These are phyloP conservation scores for Leucoagaricus sp. DNA, from an alignment of 1,284 basidiomycete genomes.

Conservation along the genomic window DNA sequence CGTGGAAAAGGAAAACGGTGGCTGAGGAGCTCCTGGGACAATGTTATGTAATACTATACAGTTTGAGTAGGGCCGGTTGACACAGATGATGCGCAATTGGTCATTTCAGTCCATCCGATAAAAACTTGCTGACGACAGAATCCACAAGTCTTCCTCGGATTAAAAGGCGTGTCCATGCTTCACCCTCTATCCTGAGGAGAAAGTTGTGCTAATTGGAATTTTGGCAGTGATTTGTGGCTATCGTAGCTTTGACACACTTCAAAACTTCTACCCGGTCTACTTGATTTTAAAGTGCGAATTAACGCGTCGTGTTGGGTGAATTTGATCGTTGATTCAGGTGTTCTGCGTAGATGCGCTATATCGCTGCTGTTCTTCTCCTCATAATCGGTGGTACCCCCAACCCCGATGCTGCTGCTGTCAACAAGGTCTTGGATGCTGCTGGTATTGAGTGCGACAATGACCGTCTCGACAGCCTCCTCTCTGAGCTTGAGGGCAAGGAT, in stretches of 20 bases:
- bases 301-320: not conserved
- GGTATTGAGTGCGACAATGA: slow-evolving; percentile 90
- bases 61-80: slow-evolving; percentile 32
- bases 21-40: slow-evolving; percentile 39
- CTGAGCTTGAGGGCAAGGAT: slow-evolving; percentile 94
- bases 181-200: not conserved
- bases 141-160: slow-evolving; percentile 87
- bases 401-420: slow-evolving; percentile 90
- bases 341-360: slow-evolving; percentile 83
- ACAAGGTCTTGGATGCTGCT: slow-evolving; percentile 84
- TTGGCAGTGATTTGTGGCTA: slow-evolving; percentile 85
- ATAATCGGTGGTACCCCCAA: slow-evolving; percentile 91
- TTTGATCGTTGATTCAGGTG: slow-evolving; percentile 9
- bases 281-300: slow-evolving; percentile 24
- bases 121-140: slow-evolving; percentile 69
- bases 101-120: slow-evolving; percentile 19
- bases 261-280: slow-evolving; percentile 25
- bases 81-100: slow-evolving; percentile 15
- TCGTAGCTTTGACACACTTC: slow-evolving; percentile 43
- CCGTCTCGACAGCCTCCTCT: slow-evolving; percentile 84
- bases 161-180: slow-evolving; percentile 64
- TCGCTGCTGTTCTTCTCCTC: slow-evolving; percentile 98
- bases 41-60: slow-evolving; percentile 60
- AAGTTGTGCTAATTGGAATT: slow-evolving; percentile 12
- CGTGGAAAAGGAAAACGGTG: slow-evolving; percentile 27